Evolutionary conservation across 768 basidiomycete species (phyloP), one percentile per base, ranked within the genome.

Genomic region (Russula dissimulans): DNA sequence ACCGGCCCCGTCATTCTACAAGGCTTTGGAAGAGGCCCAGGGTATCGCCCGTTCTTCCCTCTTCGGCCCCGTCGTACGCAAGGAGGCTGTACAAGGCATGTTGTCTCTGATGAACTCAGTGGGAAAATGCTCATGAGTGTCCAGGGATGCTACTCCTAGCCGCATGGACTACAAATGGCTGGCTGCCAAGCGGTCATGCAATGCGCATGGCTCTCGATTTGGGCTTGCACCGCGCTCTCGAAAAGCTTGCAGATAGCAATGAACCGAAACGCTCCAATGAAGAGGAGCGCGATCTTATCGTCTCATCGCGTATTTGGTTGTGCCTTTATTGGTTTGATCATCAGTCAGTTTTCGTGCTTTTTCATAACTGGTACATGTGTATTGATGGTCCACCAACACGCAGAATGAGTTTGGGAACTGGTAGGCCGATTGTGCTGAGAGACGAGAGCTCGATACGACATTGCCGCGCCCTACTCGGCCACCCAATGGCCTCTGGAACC

Each of bases 241-340:
- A 95, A 69, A 95, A 92, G 70, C 79, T 97, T 9, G 89, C 87
- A 1, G 90, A 95, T 54, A 82, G 82, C 38, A 78, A 71, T 46
- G 81, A 73, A 52, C 87, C 85, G 70, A 79, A 81, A 61, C 77
- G 85, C 26, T 77, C 84, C 34, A 81, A 89, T 59, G 91, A 94
- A 63, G 87, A 91, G 68, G 93, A 97, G 71, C 76, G 93, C 57
- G 86, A 95, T 69, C 78, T 95, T 39, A 90, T 95, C 48, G 87
- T 95, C 7, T 94, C 92, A 61, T 91, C 92, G 3, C 81, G 94
- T 53, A 92, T 95, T 62, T 97, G 93, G 93, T 77, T 95, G 60
- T 94, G 92, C 70, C 79, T 95, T 45, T 95, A 95, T 71, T 92
- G 92, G 90, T 92, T 95, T 68, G 94, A 95, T 75, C 93, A 94